Evolutionary conservation across 495 filamentous ascomycete species (phyloP).

Genomic region (Friedmanniomyces simplex): DNA sequence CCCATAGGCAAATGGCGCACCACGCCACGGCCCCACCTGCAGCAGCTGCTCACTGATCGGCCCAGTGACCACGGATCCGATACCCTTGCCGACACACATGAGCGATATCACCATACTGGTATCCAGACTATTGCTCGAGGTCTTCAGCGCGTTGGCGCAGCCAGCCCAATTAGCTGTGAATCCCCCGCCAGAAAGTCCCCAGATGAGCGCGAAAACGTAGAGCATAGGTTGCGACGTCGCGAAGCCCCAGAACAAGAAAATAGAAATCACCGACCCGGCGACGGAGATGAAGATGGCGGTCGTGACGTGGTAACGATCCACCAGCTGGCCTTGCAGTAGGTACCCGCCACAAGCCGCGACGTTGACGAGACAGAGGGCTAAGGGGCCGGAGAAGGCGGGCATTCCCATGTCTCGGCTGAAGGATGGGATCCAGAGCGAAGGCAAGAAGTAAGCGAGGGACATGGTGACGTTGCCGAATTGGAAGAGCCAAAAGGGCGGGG

Average conservation of each 20-base stretch:
- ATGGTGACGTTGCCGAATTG: conserved; percentile 24
- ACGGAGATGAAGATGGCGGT: conserved; percentile 50
- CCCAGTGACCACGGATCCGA: conserved; percentile 37
- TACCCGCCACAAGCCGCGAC: conserved; percentile 34
- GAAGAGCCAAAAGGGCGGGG: conserved; percentile 23
- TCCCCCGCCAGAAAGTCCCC: conserved; percentile 60
- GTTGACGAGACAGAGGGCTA: conserved; percentile 26
- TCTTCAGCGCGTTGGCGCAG: background rate
- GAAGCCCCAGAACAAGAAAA: conserved; percentile 61
- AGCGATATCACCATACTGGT: conserved; percentile 53
- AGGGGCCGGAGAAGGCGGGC: conserved; percentile 17
- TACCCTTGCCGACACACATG: conserved; percentile 51
- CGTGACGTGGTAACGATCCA: conserved; percentile 50
- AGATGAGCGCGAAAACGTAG: conserved; percentile 54
- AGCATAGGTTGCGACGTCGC: conserved; percentile 44
- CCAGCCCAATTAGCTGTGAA: conserved; percentile 53
- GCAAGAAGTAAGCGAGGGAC: conserved; percentile 28
- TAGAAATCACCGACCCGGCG: conserved; percentile 44
- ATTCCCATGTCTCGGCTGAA: conserved; percentile 23
- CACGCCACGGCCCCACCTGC: background rate
- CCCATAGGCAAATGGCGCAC: conserved; percentile 5
- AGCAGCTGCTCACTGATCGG: conserved; percentile 23
- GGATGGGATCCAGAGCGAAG: conserved; percentile 26
- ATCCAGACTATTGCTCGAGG: conserved; percentile 29
- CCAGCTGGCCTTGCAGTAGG: conserved; percentile 48